Conservation (phyloP, 345 rosid genomes). For the Euphorbia pulcherrima region DNA sequence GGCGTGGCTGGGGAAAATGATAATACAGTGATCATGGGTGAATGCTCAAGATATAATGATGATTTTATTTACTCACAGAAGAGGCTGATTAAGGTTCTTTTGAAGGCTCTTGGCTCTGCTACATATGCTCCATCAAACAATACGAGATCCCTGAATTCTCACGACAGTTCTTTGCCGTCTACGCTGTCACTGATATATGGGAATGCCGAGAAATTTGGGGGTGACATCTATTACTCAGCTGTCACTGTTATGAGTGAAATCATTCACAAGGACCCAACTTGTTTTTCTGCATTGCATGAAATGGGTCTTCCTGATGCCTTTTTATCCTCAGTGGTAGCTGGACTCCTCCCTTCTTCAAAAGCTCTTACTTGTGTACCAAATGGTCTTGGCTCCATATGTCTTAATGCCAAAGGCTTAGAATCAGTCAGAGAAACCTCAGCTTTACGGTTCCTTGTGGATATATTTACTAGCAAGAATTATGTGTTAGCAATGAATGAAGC, state of each 20-base stretch:
- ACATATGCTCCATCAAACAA: conserved; percentile 74
- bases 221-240: conserved; percentile 88
- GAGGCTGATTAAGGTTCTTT: conserved; percentile 86
- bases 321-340: conserved; percentile 78
- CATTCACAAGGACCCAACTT: conserved; percentile 94
- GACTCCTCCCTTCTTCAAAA: conserved; percentile 85
- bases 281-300: conserved; percentile 70
- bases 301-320: conserved; percentile 90
- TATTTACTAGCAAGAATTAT: conserved; percentile 84
- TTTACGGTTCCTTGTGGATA: conserved; percentile 68
- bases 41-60: conserved; percentile 50
- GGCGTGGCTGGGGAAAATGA: conserved; percentile 49
- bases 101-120: conserved; percentile 96
- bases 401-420: conserved; percentile 84
- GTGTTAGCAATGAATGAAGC: conserved; percentile 90
- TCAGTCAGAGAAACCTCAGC: conserved; percentile 84
- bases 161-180: conserved; percentile 69
- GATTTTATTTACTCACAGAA: conserved; percentile 62
- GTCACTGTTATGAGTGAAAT: conserved; percentile 97
- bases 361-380: conserved; percentile 91
- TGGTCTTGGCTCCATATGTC: conserved; percentile 94
- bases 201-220: conserved; percentile 81
- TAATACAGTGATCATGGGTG: conserved; percentile 55
- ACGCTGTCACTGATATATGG: conserved; percentile 68
- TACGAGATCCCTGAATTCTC: conserved; percentile 57